phyloP scores from a whole-genome alignment of 768 basidiomycete species.

The Boletus rubropictus region DNA sequence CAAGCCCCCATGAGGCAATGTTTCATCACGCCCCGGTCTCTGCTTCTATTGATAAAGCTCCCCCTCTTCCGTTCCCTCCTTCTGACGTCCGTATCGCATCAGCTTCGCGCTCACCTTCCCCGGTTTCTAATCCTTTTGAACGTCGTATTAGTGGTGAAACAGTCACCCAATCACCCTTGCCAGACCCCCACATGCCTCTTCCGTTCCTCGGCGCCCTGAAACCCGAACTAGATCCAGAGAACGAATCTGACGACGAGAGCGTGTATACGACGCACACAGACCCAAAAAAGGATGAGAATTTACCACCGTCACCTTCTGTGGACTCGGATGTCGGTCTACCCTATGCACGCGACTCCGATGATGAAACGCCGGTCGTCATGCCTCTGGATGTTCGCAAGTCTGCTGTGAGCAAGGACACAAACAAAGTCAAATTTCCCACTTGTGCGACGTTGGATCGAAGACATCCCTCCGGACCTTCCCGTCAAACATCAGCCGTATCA shows the following conservation, averaged over 20 bases:
- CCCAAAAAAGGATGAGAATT: conserved; percentile 13
- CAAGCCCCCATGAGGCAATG: conserved; percentile 18
- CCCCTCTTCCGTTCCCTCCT: conserved; percentile 18
- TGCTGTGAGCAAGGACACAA: conserved; percentile 2
- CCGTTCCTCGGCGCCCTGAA: conserved; percentile 58
- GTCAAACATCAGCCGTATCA: conserved; percentile 26
- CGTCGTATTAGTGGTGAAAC: conserved; percentile 80
- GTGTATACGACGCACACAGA: conserved; percentile 31
- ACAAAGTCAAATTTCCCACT: conserved; percentile 35
- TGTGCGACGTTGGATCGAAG: conserved; percentile 14
- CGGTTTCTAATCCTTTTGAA: conserved; percentile 86
- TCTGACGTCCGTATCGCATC: conserved; percentile 25
- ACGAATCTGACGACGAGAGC: conserved; percentile 32
- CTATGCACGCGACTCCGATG: conserved; percentile 32
- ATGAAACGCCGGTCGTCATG: conserved; percentile 30
- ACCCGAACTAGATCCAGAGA: conserved; percentile 15
- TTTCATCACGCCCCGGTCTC: conserved; percentile 2
- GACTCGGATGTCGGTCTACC: conserved; percentile 34
- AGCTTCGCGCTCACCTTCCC: conserved; percentile 28
- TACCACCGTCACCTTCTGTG: conserved; percentile 24
- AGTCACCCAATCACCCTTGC: conserved; percentile 19
- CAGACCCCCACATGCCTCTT: conserved; percentile 32
- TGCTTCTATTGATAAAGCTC: conserved; percentile 15
- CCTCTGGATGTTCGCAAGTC: conserved; percentile 26
- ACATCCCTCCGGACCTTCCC: conserved; percentile 20